Evolutionary conservation across 73 alveolate genomes (phyloP).

Genomic region (Paramecium pentaurelia): DNA sequence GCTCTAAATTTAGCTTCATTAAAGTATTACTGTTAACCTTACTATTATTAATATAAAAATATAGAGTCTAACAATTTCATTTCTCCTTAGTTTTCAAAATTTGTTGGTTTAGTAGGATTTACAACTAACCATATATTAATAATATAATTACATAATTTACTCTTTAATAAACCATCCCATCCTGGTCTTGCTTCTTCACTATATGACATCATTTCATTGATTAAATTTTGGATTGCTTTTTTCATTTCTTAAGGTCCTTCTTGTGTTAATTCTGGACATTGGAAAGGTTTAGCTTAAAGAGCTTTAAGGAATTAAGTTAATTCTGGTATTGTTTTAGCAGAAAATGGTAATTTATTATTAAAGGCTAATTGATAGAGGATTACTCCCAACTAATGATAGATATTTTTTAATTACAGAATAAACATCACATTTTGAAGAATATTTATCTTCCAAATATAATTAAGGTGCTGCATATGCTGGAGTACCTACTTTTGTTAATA

Average conservation of each 20-base stretch:
- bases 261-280: background rate
- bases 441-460: conserved; percentile 4
- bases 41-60: background rate
- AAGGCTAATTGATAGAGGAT: background rate
- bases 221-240: background rate
- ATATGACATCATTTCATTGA: background rate
- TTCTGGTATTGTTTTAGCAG: background rate
- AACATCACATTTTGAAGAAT: conserved; percentile 29
- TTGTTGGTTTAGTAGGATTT: background rate
- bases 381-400: background rate
- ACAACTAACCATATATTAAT: background rate
- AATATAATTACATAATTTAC: background rate
- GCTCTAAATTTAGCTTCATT: background rate
- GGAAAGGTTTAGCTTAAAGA: background rate
- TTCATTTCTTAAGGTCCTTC: background rate
- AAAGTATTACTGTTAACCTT: background rate
- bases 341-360: background rate
- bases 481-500: conserved; percentile 35
- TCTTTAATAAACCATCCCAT: background rate
- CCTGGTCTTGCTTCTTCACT: conserved; percentile 10
- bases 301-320: background rate
- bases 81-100: background rate
- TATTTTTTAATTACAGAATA: background rate
- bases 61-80: background rate
- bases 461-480: conserved; percentile 51